Conservation (phyloP, 75 land plant genomes). For the Cupressus sempervirens region DNA sequence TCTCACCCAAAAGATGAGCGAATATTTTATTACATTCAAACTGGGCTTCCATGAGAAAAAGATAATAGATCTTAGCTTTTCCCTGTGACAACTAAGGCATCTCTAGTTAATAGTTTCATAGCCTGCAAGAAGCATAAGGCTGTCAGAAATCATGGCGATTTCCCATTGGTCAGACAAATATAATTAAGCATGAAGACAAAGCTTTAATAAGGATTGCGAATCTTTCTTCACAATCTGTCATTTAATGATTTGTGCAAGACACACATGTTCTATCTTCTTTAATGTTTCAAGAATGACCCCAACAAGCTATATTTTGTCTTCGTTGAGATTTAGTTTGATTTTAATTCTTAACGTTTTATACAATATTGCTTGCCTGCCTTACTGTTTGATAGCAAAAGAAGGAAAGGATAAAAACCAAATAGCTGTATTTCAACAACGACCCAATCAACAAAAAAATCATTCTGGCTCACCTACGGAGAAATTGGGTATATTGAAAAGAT, state of each 20-base stretch:
- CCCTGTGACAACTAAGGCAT: neutral
- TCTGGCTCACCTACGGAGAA: neutral
- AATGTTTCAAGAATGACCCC: neutral
- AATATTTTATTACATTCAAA: too few species aligned
- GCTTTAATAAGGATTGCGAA: neutral
- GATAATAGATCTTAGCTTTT: neutral
- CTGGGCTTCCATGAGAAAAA: too few species aligned
- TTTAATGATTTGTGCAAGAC: neutral
- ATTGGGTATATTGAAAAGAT: neutral
- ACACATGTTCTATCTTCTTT: neutral
- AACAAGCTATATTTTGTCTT: neutral
- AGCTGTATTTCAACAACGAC: neutral
- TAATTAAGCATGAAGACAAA: neutral
- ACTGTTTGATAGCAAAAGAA: neutral
- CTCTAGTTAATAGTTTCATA: too few species aligned
- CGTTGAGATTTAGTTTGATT: too few species aligned
- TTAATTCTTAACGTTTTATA: neutral
- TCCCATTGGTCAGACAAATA: neutral
- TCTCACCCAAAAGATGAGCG: too few species aligned
- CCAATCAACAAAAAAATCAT: neutral
- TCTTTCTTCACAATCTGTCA: neutral
- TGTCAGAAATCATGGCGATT: neutral
- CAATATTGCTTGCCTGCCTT: too few species aligned
- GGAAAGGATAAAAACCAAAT: neutral
- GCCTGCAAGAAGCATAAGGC: neutral